phyloP scores from a whole-genome alignment of 1,284 basidiomycete genomes.

The Termitomyces sp. region DNA sequence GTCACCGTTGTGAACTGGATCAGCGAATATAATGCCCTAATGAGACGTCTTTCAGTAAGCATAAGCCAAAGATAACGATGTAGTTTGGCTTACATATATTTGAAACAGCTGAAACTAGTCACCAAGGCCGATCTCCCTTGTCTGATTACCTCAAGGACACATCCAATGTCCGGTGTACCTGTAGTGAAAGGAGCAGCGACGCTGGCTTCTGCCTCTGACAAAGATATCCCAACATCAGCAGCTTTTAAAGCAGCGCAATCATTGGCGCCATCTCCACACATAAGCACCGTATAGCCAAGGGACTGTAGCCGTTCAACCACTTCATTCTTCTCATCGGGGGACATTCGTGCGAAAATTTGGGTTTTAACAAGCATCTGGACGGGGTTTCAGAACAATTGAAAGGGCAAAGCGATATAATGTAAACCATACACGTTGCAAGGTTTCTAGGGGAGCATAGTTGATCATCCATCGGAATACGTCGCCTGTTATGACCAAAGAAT shows the following conservation, averaged over 20 bases:
- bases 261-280: conserved; percentile 99
- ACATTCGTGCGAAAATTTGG: conserved; percentile 98
- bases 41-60: neutral
- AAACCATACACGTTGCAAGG: conserved; percentile 71
- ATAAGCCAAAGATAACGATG: neutral
- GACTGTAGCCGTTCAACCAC: conserved; percentile 92
- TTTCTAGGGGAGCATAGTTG: conserved; percentile 91
- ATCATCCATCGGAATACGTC: conserved; percentile 99
- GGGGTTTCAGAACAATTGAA: conserved; percentile 1
- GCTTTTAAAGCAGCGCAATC: conserved; percentile 99
- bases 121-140: conserved; percentile 95
- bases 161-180: conserved; percentile 90
- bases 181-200: conserved; percentile 99
- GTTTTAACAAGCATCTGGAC: conserved; percentile 95
- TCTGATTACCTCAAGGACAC: conserved; percentile 94
- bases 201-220: conserved; percentile 97
- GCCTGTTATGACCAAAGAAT: conserved; percentile 91
- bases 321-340: conserved; percentile 99
- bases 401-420: conserved; percentile 25
- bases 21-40: conserved; percentile 84
- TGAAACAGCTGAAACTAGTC: conserved; percentile 99
- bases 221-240: conserved; percentile 94
- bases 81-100: conserved; percentile 78
- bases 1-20: conserved; percentile 91
- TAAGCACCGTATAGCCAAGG: conserved; percentile 93